These are phyloP conservation scores for Aspergillus neotritici DNA, from an alignment of 2,329 filamentous ascomycete genomes.

Conservation along the genomic window DNA sequence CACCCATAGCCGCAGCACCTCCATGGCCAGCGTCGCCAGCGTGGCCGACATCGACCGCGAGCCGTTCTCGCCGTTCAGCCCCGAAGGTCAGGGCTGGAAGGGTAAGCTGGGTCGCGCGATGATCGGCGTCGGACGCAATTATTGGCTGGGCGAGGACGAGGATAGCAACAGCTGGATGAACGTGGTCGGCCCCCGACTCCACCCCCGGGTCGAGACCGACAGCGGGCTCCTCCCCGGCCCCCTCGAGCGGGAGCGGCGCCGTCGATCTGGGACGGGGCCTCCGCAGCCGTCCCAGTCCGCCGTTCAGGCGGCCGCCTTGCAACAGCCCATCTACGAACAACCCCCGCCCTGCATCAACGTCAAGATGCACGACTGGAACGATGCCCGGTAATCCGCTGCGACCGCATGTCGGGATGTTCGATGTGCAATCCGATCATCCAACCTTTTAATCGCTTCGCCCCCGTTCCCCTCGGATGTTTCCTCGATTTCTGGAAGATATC, in stretches of 20 bases:
- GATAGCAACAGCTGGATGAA: slow-evolving; percentile 61
- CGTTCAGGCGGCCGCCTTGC: slow-evolving; percentile 30
- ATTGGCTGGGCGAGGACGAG: slow-evolving; percentile 69
- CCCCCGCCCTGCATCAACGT: slow-evolving; percentile 24
- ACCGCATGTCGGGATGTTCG: not conserved
- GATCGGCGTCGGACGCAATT: slow-evolving; percentile 66
- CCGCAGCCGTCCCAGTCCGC: slow-evolving; percentile 36
- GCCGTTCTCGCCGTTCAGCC: slow-evolving; percentile 63
- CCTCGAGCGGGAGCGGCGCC: slow-evolving; percentile 54
- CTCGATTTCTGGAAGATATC: too few species aligned
- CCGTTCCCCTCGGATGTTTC: too few species aligned
- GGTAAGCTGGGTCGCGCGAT: slow-evolving; percentile 74
- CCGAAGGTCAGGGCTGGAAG: slow-evolving; percentile 73
- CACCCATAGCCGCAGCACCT: slow-evolving; percentile 39
- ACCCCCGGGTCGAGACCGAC: slow-evolving; percentile 37
- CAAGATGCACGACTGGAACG: slow-evolving; percentile 36
- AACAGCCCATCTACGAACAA: slow-evolving; percentile 29
- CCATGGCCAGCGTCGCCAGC: slow-evolving; percentile 45
- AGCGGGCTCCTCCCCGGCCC: slow-evolving; percentile 37
- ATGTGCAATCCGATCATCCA: not conserved
- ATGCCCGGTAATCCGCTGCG: slow-evolving; percentile 21
- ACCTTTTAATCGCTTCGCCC: too few species aligned
- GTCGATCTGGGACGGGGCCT: slow-evolving; percentile 57
- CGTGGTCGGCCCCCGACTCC: slow-evolving; percentile 57
- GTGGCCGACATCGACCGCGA: slow-evolving; percentile 50